phyloP scores from a whole-genome alignment of 805 yeast species.

The Metschnikowia colocasiae region DNA sequence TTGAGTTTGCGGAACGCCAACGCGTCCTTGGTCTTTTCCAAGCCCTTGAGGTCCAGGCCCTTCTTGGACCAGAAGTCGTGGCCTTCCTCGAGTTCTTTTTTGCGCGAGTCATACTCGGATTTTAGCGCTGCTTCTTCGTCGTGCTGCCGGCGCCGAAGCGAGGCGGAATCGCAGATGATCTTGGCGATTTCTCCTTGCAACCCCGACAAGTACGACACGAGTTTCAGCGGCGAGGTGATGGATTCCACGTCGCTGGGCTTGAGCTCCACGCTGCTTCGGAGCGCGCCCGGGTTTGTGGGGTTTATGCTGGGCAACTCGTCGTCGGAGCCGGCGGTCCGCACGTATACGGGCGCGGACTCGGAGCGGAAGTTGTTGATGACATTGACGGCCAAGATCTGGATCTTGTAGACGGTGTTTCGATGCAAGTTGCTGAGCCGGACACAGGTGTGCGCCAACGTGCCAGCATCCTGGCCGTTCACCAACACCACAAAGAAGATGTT shows the following conservation, averaged over 20 bases:
- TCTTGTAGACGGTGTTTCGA: constrained; percentile 28
- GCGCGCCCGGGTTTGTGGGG: neutral
- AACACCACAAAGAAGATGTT: constrained; percentile 31
- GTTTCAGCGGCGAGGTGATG: neutral
- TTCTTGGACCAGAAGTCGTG: constrained; percentile 26
- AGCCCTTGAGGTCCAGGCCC: constrained; percentile 30
- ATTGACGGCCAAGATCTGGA: constrained; percentile 37
- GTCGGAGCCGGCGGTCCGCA: constrained; percentile 22
- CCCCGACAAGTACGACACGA: neutral
- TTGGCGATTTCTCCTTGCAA: constrained; percentile 8
- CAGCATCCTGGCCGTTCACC: constrained; percentile 35
- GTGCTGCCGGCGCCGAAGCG: constrained; percentile 5
- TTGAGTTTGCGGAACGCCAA: constrained; percentile 33
- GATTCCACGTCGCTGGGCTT: neutral
- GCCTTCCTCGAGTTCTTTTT: constrained; percentile 37
- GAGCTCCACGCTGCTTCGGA: neutral
- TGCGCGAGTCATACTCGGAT: constrained; percentile 17
- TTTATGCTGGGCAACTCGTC: neutral
- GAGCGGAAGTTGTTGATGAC: constrained; percentile 33
- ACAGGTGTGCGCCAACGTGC: constrained; percentile 32
- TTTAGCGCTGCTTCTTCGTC: constrained; percentile 11
- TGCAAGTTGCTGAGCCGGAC: constrained; percentile 33
- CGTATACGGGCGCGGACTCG: constrained; percentile 30
- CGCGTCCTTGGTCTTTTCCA: constrained; percentile 30
- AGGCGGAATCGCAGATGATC: constrained; percentile 5